Conservation (phyloP, 129 eudicot species). For the Centella asiatica region DNA sequence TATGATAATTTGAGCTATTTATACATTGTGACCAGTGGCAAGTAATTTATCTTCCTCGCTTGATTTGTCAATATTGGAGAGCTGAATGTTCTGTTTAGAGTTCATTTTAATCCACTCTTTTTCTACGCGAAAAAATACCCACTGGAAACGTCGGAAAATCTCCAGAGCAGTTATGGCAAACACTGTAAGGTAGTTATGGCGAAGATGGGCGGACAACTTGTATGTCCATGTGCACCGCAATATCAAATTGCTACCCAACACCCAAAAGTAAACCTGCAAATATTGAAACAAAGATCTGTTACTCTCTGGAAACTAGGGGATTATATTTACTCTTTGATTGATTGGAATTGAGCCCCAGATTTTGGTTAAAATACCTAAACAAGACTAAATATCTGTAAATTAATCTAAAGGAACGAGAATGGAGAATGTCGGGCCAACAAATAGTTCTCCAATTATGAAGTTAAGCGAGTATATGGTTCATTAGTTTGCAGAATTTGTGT, state of each 20-base stretch:
- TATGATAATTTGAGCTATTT: constrained; percentile 9
- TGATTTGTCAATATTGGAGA: constrained; percentile 33
- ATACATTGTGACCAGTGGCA: constrained; percentile 59
- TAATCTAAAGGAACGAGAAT: not conserved
- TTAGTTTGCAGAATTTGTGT: not conserved
- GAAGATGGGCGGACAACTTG: constrained; percentile 97
- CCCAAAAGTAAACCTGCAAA: constrained; percentile 79
- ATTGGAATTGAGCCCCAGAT: too few relatives aligned
- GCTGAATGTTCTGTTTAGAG: constrained; percentile 44
- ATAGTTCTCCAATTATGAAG: not conserved
- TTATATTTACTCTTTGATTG: not conserved
- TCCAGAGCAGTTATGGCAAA: constrained; percentile 71
- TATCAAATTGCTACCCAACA: constrained; percentile 80
- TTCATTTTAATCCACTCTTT: constrained; percentile 83
- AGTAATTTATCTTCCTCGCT: constrained; percentile 68
- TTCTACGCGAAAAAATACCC: constrained; percentile 96
- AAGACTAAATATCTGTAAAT: not conserved
- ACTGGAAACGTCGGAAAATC: constrained; percentile 83
- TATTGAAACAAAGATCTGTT: not conserved
- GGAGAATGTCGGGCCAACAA: not conserved
- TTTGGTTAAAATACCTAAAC: not conserved
- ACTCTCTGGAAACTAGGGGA: not conserved
- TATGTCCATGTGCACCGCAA: constrained; percentile 97
- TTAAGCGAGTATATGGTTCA: not conserved
- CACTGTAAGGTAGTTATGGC: constrained; percentile 81